phyloP scores from a whole-genome alignment of 441 rosid species.

The Adansonia rubrostipa region DNA sequence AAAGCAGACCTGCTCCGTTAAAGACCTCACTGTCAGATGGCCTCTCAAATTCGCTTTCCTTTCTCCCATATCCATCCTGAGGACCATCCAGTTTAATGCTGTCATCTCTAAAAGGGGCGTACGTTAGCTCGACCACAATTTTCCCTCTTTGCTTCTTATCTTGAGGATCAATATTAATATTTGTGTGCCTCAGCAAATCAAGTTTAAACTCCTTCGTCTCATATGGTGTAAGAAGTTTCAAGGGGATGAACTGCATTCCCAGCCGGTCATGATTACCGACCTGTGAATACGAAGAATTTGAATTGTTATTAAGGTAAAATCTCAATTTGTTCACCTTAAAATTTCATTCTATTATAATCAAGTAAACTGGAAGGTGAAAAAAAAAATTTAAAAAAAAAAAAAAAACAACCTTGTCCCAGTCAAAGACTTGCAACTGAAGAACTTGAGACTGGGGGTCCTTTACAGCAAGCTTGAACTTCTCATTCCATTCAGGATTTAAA shows the following conservation, averaged over 20 bases:
- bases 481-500: constrained; percentile 58
- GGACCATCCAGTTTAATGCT: constrained; percentile 27
- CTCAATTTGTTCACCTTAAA: neutral
- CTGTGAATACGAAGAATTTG: constrained; percentile 24
- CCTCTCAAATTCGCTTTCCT: constrained; percentile 24
- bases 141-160: constrained; percentile 48
- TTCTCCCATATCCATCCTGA: constrained; percentile 19
- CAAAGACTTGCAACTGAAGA: constrained; percentile 48
- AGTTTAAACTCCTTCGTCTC: constrained; percentile 47
- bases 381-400: neutral
- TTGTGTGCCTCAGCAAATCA: constrained; percentile 44
- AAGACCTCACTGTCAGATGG: constrained; percentile 28
- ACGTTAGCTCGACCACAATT: constrained; percentile 44
- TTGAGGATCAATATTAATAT: constrained; percentile 38
- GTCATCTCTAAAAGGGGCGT: constrained; percentile 49
- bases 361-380: neutral
- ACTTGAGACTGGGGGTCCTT: constrained; percentile 52
- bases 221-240: constrained; percentile 36
- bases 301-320: neutral
- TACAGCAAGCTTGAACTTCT: constrained; percentile 50
- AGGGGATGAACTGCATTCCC: constrained; percentile 53
- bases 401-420: constrained; percentile 52
- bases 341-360: neutral
- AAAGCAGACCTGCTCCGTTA: constrained; percentile 75
- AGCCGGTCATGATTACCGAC: constrained; percentile 51